Conservation (phyloP, 495 filamentous ascomycete species). For the Hyaloscypha variabilis region DNA sequence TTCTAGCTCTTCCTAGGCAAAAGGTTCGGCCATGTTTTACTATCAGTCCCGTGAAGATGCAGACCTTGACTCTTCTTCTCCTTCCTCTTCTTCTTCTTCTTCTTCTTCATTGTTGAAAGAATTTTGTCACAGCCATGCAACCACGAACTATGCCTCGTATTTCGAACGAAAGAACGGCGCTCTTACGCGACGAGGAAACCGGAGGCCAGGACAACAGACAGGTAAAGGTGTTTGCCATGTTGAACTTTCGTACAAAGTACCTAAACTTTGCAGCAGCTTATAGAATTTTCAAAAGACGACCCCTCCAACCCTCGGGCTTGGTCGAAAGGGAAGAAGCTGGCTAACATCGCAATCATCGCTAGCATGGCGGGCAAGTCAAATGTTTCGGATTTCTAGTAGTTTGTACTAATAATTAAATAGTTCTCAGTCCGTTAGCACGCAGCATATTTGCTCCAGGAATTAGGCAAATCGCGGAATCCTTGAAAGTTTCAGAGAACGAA, state of each 20-base stretch:
- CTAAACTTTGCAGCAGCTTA: constrained; percentile 2
- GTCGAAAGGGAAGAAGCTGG: constrained; percentile 37
- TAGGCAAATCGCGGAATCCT: constrained; percentile 39
- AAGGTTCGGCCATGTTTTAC: not conserved
- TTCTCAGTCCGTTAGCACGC: constrained; percentile 41
- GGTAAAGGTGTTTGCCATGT: not conserved
- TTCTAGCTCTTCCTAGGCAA: not conserved
- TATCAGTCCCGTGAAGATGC: not conserved
- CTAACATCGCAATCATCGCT: constrained; percentile 44
- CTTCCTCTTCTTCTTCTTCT: no score
- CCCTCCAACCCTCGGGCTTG: constrained; percentile 40
- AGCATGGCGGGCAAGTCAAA: constrained; percentile 38
- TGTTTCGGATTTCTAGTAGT: not conserved
- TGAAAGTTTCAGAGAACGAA: constrained; percentile 31
- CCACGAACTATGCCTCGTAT: constrained; percentile 6
- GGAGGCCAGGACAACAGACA: constrained; percentile 6
- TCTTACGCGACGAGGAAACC: constrained; percentile 14
- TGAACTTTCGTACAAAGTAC: not conserved
- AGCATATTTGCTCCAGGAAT: constrained; percentile 48
- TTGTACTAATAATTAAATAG: constrained; percentile 21
- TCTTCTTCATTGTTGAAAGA: not conserved
- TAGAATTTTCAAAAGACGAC: constrained; percentile 42
- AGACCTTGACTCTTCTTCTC: not conserved
- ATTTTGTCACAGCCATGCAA: not conserved
- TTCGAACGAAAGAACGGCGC: constrained; percentile 10